Base-by-base conservation (phyloP, 73 alveolate genomes). In the Paramecium sexaurelia region DNA sequence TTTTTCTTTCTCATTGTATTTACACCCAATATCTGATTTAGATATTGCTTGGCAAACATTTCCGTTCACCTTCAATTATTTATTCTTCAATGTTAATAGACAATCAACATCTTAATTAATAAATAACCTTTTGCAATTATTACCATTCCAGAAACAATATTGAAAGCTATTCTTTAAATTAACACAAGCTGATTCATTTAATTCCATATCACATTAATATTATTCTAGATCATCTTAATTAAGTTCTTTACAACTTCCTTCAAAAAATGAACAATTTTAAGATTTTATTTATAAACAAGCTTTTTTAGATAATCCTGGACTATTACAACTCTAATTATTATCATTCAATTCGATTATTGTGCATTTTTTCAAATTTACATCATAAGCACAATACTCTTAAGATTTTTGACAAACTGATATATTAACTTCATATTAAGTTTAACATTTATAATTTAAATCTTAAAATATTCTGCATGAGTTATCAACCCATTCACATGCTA, bases 81-180 rank as follows among this genome's bases (percentile, higher is more conserved):
- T 6, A 61, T 61, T 61, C 7, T 26, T 2, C 19, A 3, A 11
- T 22, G 20, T 45, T 61, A 61, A 11, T 13, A 61, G 55, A 37
- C 86, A 71, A n/a, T 22, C 15, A 3, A 71, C 3, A 37, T 71
- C 86, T 36, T 71, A 19, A 71, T 32, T 71, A 8, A 71, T 15
- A 13, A 8, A 13, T 1, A 71, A 11, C 15, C 57, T 71, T 32
- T 9, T n/a, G 35, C 86, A 71, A 8, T 29, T 5, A 5, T 8
- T 11, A 11, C 86, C 86, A 71, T 71, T 61, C 86, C 86, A 71
- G 9, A 33, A 11, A 19, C 86, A 71, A 71, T 71, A 71, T 71
- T 71, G 15, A 71, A 35, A 71, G 32, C 35, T 1, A 20, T 57
- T 71, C 32, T 32, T 0, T 9, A 71, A 33, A n/a, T 35, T 71